These are phyloP conservation scores for Yamadazyma ubonensis DNA, from an alignment of 805 yeast genomes.

Conservation along the genomic window DNA sequence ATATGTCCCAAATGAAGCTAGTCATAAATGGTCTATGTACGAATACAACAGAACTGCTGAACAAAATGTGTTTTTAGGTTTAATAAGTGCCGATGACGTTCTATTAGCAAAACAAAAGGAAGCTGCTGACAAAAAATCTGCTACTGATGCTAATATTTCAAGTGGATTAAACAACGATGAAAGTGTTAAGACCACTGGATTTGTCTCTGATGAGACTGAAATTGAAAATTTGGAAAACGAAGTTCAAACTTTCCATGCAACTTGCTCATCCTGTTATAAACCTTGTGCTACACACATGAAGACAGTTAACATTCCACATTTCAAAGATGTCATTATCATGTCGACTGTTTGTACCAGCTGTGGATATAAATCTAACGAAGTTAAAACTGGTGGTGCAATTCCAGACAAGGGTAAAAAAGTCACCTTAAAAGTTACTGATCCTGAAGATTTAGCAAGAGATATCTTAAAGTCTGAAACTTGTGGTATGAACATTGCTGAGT, in stretches of 20 bases:
- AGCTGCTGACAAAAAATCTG: slow-evolving; percentile 46
- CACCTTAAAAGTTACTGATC: slow-evolving; percentile 73
- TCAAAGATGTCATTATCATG: slow-evolving; percentile 96
- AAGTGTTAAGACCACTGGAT: slow-evolving; percentile 46
- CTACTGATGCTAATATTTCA: slow-evolving; percentile 32
- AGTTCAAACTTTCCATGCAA: slow-evolving; percentile 88
- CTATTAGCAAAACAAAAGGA: slow-evolving; percentile 47
- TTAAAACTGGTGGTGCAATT: slow-evolving; percentile 96
- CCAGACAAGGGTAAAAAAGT: slow-evolving; percentile 82
- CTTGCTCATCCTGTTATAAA: slow-evolving; percentile 86
- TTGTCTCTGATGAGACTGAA: slow-evolving; percentile 68
- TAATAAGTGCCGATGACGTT: slow-evolving; percentile 67
- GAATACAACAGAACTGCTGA: slow-evolving; percentile 84
- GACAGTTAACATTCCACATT: slow-evolving; percentile 93
- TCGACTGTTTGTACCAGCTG: slow-evolving; percentile 89
- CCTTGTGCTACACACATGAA: slow-evolving; percentile 95
- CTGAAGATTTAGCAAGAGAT: slow-evolving; percentile 92
- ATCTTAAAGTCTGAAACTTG: slow-evolving; percentile 94
- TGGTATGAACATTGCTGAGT: slow-evolving; percentile 80
- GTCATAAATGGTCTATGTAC: slow-evolving; percentile 84
- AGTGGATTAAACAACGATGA: slow-evolving; percentile 25
- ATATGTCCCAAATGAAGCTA: slow-evolving; percentile 78
- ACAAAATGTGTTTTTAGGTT: slow-evolving; percentile 82
- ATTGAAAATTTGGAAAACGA: slow-evolving; percentile 86
- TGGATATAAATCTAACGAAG: slow-evolving; percentile 96